Percentiles rank a stretch among this genome's conserved stretches.
These are phyloP conservation scores for Artemisia argyi DNA, from an alignment of 129 eudicot species.

Conservation along the genomic window DNA sequence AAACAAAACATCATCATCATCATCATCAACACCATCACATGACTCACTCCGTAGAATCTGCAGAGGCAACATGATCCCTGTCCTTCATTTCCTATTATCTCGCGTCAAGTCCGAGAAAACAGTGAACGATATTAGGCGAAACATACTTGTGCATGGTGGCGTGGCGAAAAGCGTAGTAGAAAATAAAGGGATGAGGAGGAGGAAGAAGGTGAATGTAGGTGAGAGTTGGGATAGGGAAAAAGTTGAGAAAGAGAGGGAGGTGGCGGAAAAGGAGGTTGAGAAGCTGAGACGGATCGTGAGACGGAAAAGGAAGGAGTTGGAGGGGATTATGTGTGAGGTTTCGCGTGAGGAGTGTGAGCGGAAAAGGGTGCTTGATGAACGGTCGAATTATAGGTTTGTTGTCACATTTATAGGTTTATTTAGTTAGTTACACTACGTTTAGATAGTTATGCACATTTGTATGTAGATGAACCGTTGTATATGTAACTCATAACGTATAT, in stretches of 20 bases:
- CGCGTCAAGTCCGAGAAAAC: slow-evolving; percentile 90
- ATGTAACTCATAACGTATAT: no score
- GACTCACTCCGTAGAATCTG: slow-evolving; percentile 76
- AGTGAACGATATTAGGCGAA: slow-evolving; percentile 65
- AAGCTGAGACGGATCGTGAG: slow-evolving; percentile 74
- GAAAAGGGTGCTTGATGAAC: slow-evolving; percentile 87
- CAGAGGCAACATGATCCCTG: slow-evolving; percentile 94
- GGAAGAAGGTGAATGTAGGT: slow-evolving; percentile 22
- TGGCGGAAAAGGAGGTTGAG: slow-evolving; percentile 90
- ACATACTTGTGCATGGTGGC: slow-evolving; percentile 74
- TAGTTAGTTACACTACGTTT: no score
- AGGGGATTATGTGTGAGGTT: slow-evolving; percentile 78
- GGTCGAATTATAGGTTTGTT: slow-evolving; percentile 70
- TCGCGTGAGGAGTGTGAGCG: slow-evolving; percentile 88
- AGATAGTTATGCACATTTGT: no score
- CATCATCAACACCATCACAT: slow-evolving; percentile 54
- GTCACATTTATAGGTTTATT: background rate
- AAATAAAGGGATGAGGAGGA: slow-evolving; percentile 44
- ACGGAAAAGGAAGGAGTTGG: slow-evolving; percentile 83
- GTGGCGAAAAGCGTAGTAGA: slow-evolving; percentile 19
- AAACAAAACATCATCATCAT: slow-evolving; percentile 43
- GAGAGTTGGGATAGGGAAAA: slow-evolving; percentile 55
- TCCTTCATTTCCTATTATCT: slow-evolving; percentile 63
- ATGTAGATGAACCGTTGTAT: background rate
- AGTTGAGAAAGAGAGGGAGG: slow-evolving; percentile 69